Evolutionary conservation across 2,329 filamentous ascomycete species (phyloP).

Genomic region (Pseudocercospora ulei): DNA sequence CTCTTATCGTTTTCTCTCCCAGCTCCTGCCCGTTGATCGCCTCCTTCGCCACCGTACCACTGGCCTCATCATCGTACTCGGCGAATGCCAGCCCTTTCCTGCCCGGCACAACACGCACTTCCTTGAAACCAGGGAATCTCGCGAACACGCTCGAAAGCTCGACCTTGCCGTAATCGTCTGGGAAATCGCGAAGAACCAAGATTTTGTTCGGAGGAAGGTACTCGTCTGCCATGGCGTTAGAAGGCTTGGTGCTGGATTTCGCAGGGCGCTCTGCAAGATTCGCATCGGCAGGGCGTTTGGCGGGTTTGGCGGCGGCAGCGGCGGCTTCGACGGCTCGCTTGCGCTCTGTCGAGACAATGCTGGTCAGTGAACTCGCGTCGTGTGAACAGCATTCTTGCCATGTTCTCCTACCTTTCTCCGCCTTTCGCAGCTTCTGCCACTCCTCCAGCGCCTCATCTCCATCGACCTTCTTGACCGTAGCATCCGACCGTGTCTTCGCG

Average conservation of each 20-base stretch:
- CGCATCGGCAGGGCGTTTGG: constrained; percentile 45
- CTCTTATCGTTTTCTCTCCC: constrained; percentile 73
- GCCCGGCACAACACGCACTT: constrained; percentile 80
- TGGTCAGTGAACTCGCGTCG: constrained; percentile 39
- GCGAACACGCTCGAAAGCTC: constrained; percentile 70
- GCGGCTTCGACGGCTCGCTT: constrained; percentile 76
- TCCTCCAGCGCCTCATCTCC: constrained; percentile 70
- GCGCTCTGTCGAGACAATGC: constrained; percentile 45
- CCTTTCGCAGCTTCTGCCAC: constrained; percentile 73
- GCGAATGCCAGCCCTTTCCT: constrained; percentile 87
- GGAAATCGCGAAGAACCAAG: constrained; percentile 84
- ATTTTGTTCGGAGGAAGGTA: constrained; percentile 97
- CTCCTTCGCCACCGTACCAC: constrained; percentile 88
- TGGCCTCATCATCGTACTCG: constrained; percentile 84
- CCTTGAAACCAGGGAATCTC: constrained; percentile 85
- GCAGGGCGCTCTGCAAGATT: constrained; percentile 46
- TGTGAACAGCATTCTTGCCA: constrained; percentile 26
- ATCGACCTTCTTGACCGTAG: constrained; percentile 66
- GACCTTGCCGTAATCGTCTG: constrained; percentile 75
- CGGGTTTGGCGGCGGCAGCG: constrained; percentile 51
- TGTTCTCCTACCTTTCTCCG: constrained; percentile 66
- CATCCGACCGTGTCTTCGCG: constrained; percentile 76
- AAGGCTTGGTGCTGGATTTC: constrained; percentile 57
- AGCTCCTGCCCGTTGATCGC: constrained; percentile 77
- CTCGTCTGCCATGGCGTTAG: constrained; percentile 79